These are phyloP conservation scores for Turritis glabra DNA, from an alignment of 345 rosid genomes.

Conservation along the genomic window DNA sequence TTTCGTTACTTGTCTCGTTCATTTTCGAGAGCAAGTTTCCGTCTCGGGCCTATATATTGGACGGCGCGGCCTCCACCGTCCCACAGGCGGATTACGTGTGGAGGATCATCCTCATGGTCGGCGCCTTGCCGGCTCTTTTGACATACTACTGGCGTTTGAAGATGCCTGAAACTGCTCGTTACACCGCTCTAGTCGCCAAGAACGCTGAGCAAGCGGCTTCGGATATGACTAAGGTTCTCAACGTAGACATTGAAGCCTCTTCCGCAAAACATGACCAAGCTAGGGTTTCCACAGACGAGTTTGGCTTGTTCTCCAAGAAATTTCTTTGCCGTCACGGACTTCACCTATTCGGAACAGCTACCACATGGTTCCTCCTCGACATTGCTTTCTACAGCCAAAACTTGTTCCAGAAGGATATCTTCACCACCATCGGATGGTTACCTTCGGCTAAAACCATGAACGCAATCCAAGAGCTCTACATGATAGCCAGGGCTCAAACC, in stretches of 20 bases:
- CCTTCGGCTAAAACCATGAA: constrained; percentile 65
- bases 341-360: constrained; percentile 59
- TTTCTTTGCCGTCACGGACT: constrained; percentile 58
- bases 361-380: constrained; percentile 74
- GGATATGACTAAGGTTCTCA: constrained; percentile 75
- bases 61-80: constrained; percentile 50
- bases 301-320: constrained; percentile 51
- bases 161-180: constrained; percentile 90
- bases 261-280: constrained; percentile 41
- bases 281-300: constrained; percentile 37
- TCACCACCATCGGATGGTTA: constrained; percentile 72
- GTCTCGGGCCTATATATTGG: constrained; percentile 41
- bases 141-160: constrained; percentile 72
- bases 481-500: constrained; percentile 62
- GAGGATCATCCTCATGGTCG: constrained; percentile 68
- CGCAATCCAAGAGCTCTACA: constrained; percentile 63
- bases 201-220: constrained; percentile 61
- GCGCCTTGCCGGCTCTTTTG: constrained; percentile 64
- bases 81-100: constrained; percentile 68
- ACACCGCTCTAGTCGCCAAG: constrained; percentile 69
- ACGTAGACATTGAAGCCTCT: constrained; percentile 59
- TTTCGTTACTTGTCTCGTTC: constrained; percentile 47
- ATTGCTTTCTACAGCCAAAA: constrained; percentile 78
- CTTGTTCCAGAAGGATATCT: constrained; percentile 75
- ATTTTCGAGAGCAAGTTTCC: constrained; percentile 46